phyloP scores from a whole-genome alignment of 2,329 filamentous ascomycete species.

The Ampelomyces quisqualis region DNA sequence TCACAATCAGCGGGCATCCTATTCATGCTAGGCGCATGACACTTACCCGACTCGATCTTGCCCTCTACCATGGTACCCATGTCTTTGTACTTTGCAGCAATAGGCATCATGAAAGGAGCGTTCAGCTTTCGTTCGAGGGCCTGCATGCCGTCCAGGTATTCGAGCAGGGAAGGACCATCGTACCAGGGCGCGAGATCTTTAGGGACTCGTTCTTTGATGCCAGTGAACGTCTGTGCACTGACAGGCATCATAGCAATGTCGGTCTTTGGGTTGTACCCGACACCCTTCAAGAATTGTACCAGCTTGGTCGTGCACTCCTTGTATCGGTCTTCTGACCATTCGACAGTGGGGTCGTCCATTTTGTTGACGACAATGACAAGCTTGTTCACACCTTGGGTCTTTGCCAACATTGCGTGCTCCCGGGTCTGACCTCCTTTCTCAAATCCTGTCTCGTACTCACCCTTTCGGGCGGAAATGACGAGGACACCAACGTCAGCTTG shows the following conservation, averaged over 20 bases:
- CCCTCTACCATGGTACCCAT: conserved; percentile 98
- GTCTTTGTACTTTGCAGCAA: conserved; percentile 94
- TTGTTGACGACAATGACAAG: conserved; percentile 89
- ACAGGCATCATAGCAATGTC: conserved; percentile 96
- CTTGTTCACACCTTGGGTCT: conserved; percentile 98
- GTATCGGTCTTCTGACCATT: conserved; percentile 92
- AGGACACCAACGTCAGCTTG: conserved; percentile 71
- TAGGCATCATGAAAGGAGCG: conserved; percentile 98
- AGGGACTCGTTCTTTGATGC: conserved; percentile 82
- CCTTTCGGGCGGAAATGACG: conserved; percentile 94
- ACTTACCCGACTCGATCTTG: conserved; percentile 78
- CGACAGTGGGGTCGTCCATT: conserved; percentile 96
- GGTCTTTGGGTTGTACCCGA: conserved; percentile 91
- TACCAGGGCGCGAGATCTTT: conserved; percentile 79
- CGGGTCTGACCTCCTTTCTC: conserved; percentile 95
- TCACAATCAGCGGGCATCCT: background rate
- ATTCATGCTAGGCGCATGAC: background rate
- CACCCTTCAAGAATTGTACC: conserved; percentile 80
- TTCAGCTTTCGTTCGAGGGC: conserved; percentile 93
- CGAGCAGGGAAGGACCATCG: conserved; percentile 83
- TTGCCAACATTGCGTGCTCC: conserved; percentile 96
- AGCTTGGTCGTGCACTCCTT: conserved; percentile 92
- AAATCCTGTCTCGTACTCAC: conserved; percentile 98
- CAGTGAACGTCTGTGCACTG: conserved; percentile 79
- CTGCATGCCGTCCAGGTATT: conserved; percentile 93